A percentile compares a stretch with the other conserved stretches of the same genome.
Evolutionary conservation across 306 rosid species (phyloP).

Genomic region (Prunus persica): DNA sequence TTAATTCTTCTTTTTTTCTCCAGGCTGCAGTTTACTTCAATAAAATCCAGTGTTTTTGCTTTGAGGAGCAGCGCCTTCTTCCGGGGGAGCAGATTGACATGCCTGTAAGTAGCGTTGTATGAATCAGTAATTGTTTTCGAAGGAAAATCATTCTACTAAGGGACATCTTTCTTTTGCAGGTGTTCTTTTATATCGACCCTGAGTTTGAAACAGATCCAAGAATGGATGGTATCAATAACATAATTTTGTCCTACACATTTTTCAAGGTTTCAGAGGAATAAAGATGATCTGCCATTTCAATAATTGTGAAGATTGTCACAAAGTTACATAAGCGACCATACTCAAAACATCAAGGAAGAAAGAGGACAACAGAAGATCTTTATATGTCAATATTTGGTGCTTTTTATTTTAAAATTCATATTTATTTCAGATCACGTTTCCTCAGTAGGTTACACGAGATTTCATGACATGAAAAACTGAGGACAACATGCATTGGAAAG

Average conservation of each 20-base stretch:
- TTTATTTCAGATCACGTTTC: background rate
- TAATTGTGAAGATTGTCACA: background rate
- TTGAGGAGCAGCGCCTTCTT: slow-evolving; percentile 92
- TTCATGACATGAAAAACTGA: too few relatives aligned
- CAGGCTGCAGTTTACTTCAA: slow-evolving; percentile 90
- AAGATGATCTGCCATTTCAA: background rate
- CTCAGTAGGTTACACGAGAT: background rate
- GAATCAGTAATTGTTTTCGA: background rate
- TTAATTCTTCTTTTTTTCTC: slow-evolving; percentile 2
- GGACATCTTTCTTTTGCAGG: slow-evolving; percentile 36
- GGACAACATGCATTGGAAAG: background rate
- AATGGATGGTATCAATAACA: slow-evolving; percentile 88
- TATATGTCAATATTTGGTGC: background rate
- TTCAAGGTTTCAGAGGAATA: slow-evolving; percentile 88
- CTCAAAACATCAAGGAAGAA: background rate
- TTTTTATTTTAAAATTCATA: background rate
- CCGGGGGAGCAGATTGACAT: slow-evolving; percentile 93
- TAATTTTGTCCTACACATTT: slow-evolving; percentile 85
- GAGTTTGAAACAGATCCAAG: slow-evolving; percentile 84
- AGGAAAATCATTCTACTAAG: background rate
- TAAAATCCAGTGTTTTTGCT: slow-evolving; percentile 97
- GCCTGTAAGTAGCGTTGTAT: slow-evolving; percentile 62
- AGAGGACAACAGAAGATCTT: background rate
- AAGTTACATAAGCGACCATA: background rate
- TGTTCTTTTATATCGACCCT: slow-evolving; percentile 93